phyloP scores from a whole-genome alignment of 1,284 basidiomycete genomes.

The Taiwanofungus camphoratus region DNA sequence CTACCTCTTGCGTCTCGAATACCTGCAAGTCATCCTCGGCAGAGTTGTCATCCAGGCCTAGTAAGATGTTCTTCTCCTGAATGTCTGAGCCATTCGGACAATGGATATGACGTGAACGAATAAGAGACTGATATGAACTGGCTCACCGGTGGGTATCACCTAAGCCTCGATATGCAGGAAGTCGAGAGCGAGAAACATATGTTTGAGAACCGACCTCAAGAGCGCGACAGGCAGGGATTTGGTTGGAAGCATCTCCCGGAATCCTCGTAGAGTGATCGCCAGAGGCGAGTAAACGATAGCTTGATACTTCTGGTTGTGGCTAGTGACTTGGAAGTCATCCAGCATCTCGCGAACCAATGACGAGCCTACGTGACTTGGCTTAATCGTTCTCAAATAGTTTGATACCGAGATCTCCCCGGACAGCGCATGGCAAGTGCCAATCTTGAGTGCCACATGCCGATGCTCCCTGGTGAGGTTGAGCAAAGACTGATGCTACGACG shows the following conservation, averaged over 20 bases:
- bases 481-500: slow-evolving; percentile 2
- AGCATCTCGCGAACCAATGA: slow-evolving; percentile 9
- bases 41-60: slow-evolving; percentile 7
- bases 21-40: slow-evolving; percentile 11
- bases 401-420: slow-evolving; percentile 7
- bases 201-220: slow-evolving; percentile 6
- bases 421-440: slow-evolving; percentile 11
- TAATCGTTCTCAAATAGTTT: slow-evolving; percentile 6
- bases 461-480: slow-evolving; percentile 11
- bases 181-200: slow-evolving; percentile 16
- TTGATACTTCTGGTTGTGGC: slow-evolving; percentile 4
- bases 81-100: slow-evolving; percentile 7
- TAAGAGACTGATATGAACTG: slow-evolving; percentile 2
- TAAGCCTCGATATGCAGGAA: slow-evolving; percentile 20
- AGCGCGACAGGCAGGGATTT: slow-evolving; percentile 5
- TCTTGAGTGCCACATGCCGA: slow-evolving; percentile 20
- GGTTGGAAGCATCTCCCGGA: slow-evolving; percentile 5
- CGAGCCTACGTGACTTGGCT: slow-evolving; percentile 4
- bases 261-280: slow-evolving; percentile 13
- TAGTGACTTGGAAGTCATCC: slow-evolving; percentile 13
- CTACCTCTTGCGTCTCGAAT: slow-evolving; percentile 12
- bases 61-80: slow-evolving; percentile 13
- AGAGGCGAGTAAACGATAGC: slow-evolving; percentile 13
- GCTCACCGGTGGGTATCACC: slow-evolving; percentile 19
- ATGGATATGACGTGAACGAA: neutral